phyloP scores from a whole-genome alignment of 1,139 yeast genomes.

The Protomyces inundatus region DNA sequence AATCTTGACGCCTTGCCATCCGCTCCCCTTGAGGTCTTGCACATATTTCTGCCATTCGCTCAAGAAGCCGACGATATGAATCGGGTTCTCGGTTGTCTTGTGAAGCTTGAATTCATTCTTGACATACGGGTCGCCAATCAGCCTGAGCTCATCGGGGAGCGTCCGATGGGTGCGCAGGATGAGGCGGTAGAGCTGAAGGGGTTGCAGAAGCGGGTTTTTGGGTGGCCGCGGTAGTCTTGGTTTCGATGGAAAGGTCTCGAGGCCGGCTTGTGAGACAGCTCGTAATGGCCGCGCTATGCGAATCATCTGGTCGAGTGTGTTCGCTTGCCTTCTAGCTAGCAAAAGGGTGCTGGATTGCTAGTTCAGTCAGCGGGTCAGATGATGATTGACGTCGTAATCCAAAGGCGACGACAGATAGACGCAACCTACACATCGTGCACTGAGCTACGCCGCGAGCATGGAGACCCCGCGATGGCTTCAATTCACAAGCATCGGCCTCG shows the following conservation, averaged over 20 bases:
- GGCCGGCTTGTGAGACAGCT: background rate
- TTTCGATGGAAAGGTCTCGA: conserved; percentile 4
- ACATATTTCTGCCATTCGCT: conserved; percentile 75
- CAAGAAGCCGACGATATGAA: conserved; percentile 87
- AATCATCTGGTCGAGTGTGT: background rate
- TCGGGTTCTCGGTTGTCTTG: conserved; percentile 72
- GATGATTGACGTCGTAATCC: no score
- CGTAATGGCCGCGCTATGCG: background rate
- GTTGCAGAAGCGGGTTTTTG: conserved; percentile 54
- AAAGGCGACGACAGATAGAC: no score
- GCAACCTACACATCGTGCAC: no score
- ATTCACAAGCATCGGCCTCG: background rate
- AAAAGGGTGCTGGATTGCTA: no score
- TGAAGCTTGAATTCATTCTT: conserved; percentile 88
- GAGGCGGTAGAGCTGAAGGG: conserved; percentile 66
- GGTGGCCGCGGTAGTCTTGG: conserved; percentile 22
- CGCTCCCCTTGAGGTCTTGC: conserved; percentile 12
- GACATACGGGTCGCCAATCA: conserved; percentile 84
- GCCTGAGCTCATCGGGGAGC: conserved; percentile 63
- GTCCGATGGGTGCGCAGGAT: conserved; percentile 72
- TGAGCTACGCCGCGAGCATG: background rate
- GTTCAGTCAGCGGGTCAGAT: no score
- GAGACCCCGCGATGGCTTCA: background rate
- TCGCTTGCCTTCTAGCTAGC: no score
- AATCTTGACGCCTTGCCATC: conserved; percentile 18